A percentile compares a stretch with the other conserved stretches of the same genome.
These are phyloP conservation scores for Mycena vitilis DNA, from an alignment of 768 basidiomycete genomes.

Conservation along the genomic window DNA sequence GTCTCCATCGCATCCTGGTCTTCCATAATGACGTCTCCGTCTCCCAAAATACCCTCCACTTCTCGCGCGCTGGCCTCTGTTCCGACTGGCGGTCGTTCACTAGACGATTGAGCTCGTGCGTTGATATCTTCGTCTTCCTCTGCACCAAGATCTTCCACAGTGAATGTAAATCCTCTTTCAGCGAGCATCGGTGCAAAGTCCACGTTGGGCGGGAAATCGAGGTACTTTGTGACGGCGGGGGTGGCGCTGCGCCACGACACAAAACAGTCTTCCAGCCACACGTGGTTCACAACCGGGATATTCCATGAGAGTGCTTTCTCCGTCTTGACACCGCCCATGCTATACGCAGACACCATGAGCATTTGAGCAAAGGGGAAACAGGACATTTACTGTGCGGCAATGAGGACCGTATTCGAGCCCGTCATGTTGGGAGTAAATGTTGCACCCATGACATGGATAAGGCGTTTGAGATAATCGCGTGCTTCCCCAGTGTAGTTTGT, in stretches of 20 bases:
- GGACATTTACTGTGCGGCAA: constrained; percentile 82
- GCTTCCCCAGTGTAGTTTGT: constrained; percentile 91
- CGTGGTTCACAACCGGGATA: constrained; percentile 89
- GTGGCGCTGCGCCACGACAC: constrained; percentile 80
- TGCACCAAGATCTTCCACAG: constrained; percentile 19
- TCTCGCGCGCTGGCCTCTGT: constrained; percentile 49
- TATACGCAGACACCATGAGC: constrained; percentile 34
- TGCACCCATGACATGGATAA: constrained; percentile 83
- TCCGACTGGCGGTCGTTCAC: constrained; percentile 36
- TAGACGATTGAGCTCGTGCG: constrained; percentile 4
- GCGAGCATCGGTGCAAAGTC: constrained; percentile 67
- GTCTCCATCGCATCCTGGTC: constrained; percentile 19
- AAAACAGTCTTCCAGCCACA: constrained; percentile 93
- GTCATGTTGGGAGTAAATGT: constrained; percentile 87
- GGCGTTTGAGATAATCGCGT: constrained; percentile 87
- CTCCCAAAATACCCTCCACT: constrained; percentile 40
- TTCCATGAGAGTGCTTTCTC: constrained; percentile 82
- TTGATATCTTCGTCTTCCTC: constrained; percentile 36
- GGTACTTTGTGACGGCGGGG: constrained; percentile 73
- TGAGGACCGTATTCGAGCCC: constrained; percentile 78
- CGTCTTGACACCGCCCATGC: constrained; percentile 69
- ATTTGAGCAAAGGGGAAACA: not conserved
- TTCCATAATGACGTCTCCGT: constrained; percentile 23
- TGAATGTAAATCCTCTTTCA: constrained; percentile 49
- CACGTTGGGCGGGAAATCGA: constrained; percentile 72